Evolutionary conservation across 208 protist genomes (phyloP).

Genomic region (Leishmania arabica): DNA sequence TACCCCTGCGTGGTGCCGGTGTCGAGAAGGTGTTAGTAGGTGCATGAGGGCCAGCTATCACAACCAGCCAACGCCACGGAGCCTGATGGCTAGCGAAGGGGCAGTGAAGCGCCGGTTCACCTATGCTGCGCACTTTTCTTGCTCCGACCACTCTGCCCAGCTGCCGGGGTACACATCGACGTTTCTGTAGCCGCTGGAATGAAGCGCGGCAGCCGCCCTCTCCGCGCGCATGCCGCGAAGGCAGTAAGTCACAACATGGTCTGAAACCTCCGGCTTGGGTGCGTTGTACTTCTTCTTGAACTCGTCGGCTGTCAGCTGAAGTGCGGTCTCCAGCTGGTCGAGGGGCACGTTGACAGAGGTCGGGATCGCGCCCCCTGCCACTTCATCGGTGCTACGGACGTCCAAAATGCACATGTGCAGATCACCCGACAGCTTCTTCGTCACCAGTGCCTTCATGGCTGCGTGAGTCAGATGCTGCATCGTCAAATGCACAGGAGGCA

Average conservation of each 20-base stretch:
- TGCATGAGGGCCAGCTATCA: neutral
- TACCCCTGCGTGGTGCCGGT: neutral
- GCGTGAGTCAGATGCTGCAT: constrained; percentile 64
- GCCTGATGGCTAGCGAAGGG: neutral
- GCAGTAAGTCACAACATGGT: constrained; percentile 80
- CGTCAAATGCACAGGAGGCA: neutral
- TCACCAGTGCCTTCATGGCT: constrained; percentile 60
- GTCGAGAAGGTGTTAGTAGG: too few relatives aligned
- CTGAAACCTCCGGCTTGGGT: constrained; percentile 40
- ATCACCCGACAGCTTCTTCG: constrained; percentile 42
- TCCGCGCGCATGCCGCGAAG: constrained; percentile 52
- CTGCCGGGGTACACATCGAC: constrained; percentile 73
- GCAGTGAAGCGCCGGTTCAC: neutral
- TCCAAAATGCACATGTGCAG: constrained; percentile 56
- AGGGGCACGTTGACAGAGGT: constrained; percentile 61
- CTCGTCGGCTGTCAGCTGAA: constrained; percentile 42
- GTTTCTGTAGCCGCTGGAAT: constrained; percentile 48
- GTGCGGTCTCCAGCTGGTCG: constrained; percentile 49
- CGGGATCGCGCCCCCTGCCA: constrained; percentile 58
- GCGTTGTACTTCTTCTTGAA: constrained; percentile 44
- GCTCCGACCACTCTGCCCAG: constrained; percentile 74
- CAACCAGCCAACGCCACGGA: too few relatives aligned
- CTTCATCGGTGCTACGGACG: constrained; percentile 63
- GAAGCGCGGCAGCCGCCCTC: constrained; percentile 44
- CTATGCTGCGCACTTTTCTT: constrained; percentile 26